Base-by-base conservation (phyloP, 129 eudicot genomes). In the Tagetes patula region DNA sequence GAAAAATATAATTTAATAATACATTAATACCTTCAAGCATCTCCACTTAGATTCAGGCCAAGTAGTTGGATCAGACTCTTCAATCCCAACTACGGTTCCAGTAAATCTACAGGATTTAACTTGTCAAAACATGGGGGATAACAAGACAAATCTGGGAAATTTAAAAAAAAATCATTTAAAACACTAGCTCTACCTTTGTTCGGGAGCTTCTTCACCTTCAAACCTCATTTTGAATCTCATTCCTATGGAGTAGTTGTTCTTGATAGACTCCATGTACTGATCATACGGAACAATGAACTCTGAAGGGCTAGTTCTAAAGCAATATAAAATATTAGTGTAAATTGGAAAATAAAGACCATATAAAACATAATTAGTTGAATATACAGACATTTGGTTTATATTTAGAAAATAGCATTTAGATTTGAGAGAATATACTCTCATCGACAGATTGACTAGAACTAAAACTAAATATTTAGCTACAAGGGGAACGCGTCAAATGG, bases 1-100 rank as follows among this genome's bases (percentile, higher is more conserved):
- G 39, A 58, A 83, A 47, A 53, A 8, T 33, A n/a, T 8, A 37
- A 73, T 9, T 59, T 63, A 56, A 6, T 55, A 20, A 39, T 80
- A 92, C 98, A 87, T 86, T 89, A 20, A 39, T 80, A 92, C 98
- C 88, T 86, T 89, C 33, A 92, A 77, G 82, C 86, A 85, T 82
- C 98, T 84, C 98, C 98, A 93, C 66, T 93, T 89, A 31, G 98
- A 93, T 9, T 89, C 82, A 3, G 80, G 83, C 98, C 96, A 93
- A 50, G 84, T 82, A 47, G 81, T 84, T 4, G 91, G 85, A 84
- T 87, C 96, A 7, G 89, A 79, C 41, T 87, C 98, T 81, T 89
- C 98, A 61, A 73, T 81, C 33, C 96, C 98, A 79, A 93, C 95
- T 58, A 89, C 77, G 50, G 98, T 93, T 65, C 98, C 96, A 9